Base-by-base conservation (phyloP, 2,329 filamentous ascomycete genomes). In the Neopestalotiopsis rosae region DNA sequence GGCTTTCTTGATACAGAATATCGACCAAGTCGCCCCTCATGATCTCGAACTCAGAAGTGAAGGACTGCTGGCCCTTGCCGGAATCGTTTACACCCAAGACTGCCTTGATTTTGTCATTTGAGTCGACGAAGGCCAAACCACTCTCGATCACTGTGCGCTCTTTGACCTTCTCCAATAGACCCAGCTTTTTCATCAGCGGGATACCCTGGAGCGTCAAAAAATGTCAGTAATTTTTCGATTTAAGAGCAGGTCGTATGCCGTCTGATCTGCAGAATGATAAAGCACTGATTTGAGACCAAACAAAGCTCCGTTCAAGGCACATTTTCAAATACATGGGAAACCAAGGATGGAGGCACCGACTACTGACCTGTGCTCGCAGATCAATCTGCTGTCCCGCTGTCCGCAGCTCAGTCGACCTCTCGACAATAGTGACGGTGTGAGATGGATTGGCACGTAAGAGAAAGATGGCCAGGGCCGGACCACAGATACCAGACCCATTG, bases 31-130 rank as follows among this genome's bases (percentile, higher is more conserved):
- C 86, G 0, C 86, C 87, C 9, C 88, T 81, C 82, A 91, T 86
- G 63, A 91, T 86, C 78, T 91, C 89, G 69, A 82, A 89, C 68
- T 91, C 88, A 69, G 83, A 85, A 0, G 85, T 87, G 32, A 88
- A 76, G 9, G 77, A 78, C 72, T 87, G 84, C 40, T 71, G 73
- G 0, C 83, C 82, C 66, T 81, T 77, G 3, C 82, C 84, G 0
- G 82, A 76, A 64, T 79, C 78, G 71, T 83, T 82, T 42, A 78
- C 77, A 28, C 74, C 73, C 59, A 87, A 79, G 4, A 75, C 77
- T n/a, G 83, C 87, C 57, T 77, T 75, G 2, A 73, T 66, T 0
- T 73, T 76, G 67, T 84, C 83, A 0, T 76, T 68, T 0, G 70
- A 68, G 72, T 88, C 81, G 32, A 89, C 80, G 20, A 88, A 72